Evolutionary conservation across 768 basidiomycete species (phyloP).

Genomic region (Lentinula sp.): DNA sequence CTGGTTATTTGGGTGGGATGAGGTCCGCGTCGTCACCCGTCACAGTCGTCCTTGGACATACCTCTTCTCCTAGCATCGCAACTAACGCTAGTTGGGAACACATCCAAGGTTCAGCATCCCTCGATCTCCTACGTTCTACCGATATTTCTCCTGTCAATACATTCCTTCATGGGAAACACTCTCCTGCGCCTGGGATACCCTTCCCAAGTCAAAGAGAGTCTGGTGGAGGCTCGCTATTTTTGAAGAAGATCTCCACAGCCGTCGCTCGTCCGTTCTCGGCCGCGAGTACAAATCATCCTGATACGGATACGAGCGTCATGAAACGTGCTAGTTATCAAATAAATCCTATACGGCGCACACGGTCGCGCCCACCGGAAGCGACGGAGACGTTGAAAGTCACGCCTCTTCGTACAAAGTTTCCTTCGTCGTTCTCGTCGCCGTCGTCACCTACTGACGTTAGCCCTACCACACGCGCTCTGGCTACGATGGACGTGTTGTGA

Average conservation of each 20-base stretch:
- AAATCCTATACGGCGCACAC: background rate
- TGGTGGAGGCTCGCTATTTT: background rate
- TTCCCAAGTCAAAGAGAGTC: background rate
- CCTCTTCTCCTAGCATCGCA: background rate
- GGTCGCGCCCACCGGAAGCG: background rate
- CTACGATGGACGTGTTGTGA: background rate
- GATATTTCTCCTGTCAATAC: background rate
- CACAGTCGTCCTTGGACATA: background rate
- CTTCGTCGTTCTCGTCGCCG: background rate
- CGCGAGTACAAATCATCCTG: background rate
- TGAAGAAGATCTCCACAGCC: background rate
- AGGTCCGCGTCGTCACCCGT: background rate
- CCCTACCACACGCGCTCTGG: background rate
- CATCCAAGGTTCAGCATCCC: background rate
- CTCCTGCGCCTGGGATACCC: background rate
- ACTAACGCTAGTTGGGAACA: background rate
- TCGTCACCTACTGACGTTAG: background rate
- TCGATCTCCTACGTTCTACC: conserved; percentile 1
- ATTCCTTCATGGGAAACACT: background rate
- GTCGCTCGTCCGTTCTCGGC: background rate
- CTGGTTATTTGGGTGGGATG: background rate
- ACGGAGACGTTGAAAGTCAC: background rate
- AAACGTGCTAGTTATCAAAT: background rate
- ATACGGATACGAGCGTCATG: background rate
- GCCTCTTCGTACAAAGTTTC: background rate